Base-by-base conservation (phyloP, 768 basidiomycete genomes). In the Mycena haematopus region DNA sequence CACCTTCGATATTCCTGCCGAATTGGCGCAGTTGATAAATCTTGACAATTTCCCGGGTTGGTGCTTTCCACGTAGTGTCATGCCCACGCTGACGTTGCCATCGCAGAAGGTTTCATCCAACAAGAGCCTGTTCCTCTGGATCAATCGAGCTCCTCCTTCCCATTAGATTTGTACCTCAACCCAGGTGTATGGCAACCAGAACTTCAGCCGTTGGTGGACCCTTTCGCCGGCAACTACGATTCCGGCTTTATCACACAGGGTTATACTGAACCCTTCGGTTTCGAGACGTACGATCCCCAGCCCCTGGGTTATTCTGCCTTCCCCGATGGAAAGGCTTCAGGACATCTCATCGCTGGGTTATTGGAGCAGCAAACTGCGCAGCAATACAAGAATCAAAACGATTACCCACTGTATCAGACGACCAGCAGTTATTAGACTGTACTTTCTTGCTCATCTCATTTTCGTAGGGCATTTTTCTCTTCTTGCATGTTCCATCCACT, bases 161-260 rank as follows among this genome's bases (percentile, higher is more conserved):
- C 40, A 6, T 51, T 19, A 14, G 54, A 61, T 17, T 11, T 46
- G 6, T 63, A 42, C 35, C 1, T 35, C 9, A 36, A 11, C 21
- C 52, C 58, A 21, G 25, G 29, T 19, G 49, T 64, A 5, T 59
- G 51, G 44, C 49, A 60, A 17, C 44, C 63, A 1, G 19, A 42
- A 6, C 27, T 36, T 35, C 19, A 42, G 40, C 11, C 55, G 35
- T 58, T 53, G 24, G 1, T 54, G 21, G 53, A 59, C 17, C 45
- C 52, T 19, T 50, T 36, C 31, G 29, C 8, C 9, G 54, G 44
- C 21, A 22, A 1, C 36, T 51, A 51, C 47, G 42, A 56, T 9
- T 1, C 21, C 10, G 14, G 27, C 25, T 60, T 38, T 47, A 27
- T 65, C 29, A 49, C 58, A 40, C 33, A 65, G 6, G 47, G 33